phyloP scores from a whole-genome alignment of 1,139 yeast genomes.

The Scheffersomyces quercinus region DNA sequence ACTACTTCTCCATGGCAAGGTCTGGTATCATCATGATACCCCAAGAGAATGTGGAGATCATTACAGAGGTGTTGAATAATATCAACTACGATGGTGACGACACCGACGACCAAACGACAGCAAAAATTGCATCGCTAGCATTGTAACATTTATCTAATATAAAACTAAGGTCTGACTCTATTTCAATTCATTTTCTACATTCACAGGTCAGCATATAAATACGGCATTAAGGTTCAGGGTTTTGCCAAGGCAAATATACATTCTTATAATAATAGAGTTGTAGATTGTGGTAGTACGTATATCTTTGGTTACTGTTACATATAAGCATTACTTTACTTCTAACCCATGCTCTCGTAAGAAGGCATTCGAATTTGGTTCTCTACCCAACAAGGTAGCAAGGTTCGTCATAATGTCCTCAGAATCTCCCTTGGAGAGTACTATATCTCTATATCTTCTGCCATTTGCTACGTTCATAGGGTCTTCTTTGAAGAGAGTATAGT shows the following conservation, averaged over 20 bases:
- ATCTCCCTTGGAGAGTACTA: slow-evolving; percentile 71
- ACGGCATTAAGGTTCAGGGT: too few relatives aligned
- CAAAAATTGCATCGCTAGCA: neutral
- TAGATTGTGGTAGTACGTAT: neutral
- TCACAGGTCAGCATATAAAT: too few relatives aligned
- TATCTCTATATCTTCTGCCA: slow-evolving; percentile 71
- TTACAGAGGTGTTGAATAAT: slow-evolving; percentile 9
- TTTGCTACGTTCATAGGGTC: slow-evolving; percentile 64
- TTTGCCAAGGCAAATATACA: neutral
- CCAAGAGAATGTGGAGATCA: slow-evolving; percentile 42
- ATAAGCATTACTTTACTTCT: neutral
- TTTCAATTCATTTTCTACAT: neutral
- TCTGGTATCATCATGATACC: slow-evolving; percentile 65
- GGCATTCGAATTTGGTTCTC: slow-evolving; percentile 72
- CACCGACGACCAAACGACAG: neutral
- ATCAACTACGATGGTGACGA: neutral
- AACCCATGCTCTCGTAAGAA: slow-evolving; percentile 54
- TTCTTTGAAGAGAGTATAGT: slow-evolving; percentile 64
- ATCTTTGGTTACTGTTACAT: too few relatives aligned
- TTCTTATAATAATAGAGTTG: neutral
- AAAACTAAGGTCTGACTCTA: neutral
- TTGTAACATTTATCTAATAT: neutral
- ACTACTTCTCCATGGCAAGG: slow-evolving; percentile 62
- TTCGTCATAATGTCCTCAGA: slow-evolving; percentile 66
- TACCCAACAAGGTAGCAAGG: slow-evolving; percentile 66